phyloP scores from a whole-genome alignment of 495 filamentous ascomycete species.

The Aspergillus biplanus region DNA sequence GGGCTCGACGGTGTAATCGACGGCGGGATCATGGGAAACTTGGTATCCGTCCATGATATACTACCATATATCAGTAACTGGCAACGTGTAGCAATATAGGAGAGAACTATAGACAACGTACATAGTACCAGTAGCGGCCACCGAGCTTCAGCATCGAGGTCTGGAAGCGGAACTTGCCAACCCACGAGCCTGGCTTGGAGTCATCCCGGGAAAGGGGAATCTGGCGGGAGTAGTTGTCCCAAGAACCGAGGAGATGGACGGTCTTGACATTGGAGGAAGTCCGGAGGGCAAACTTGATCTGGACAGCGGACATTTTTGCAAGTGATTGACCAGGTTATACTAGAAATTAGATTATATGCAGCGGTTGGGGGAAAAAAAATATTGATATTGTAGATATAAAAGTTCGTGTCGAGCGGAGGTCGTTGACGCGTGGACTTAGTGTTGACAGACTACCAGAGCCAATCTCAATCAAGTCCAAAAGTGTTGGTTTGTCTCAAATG shows the following conservation, averaged over 20 bases:
- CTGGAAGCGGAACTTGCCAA: slow-evolving; percentile 95
- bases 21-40: slow-evolving; percentile 94
- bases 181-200: slow-evolving; percentile 83
- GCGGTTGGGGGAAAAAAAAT: slow-evolving; percentile 1
- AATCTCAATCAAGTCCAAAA: slow-evolving; percentile 18
- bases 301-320: slow-evolving; percentile 78
- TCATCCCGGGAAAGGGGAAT: slow-evolving; percentile 88
- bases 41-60: slow-evolving; percentile 99
- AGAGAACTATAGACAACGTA: slow-evolving; percentile 35
- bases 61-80: slow-evolving; percentile 25
- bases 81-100: background rate
- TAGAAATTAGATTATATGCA: slow-evolving; percentile 34
- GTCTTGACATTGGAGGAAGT: slow-evolving; percentile 97
- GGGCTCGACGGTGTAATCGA: slow-evolving; percentile 88
- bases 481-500: slow-evolving; percentile 20
- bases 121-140: slow-evolving; percentile 98
- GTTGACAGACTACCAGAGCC: slow-evolving; percentile 32
- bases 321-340: slow-evolving; percentile 39
- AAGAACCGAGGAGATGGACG: slow-evolving; percentile 95
- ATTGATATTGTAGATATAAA: slow-evolving; percentile 20
- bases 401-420: slow-evolving; percentile 21
- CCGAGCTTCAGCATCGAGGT: slow-evolving; percentile 79
- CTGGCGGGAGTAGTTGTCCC: slow-evolving; percentile 95
- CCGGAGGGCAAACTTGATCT: slow-evolving; percentile 88
- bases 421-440: slow-evolving; percentile 11